Base-by-base conservation (phyloP, 768 basidiomycete genomes). In the Collybiopsis luxurians region DNA sequence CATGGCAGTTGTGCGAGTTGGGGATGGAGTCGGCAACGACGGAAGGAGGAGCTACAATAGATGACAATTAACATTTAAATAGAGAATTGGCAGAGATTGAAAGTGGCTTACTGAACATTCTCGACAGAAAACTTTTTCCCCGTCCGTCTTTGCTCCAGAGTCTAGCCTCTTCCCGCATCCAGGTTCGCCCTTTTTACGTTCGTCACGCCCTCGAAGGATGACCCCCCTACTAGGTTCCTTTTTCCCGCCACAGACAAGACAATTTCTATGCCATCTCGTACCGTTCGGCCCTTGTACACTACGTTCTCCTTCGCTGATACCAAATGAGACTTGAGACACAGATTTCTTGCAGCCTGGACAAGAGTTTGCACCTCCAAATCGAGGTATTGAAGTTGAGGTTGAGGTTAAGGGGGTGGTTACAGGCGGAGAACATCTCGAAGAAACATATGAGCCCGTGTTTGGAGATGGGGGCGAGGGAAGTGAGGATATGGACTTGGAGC, bases 141-240 rank as follows among this genome's bases (percentile, higher is more conserved):
- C 73, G 64, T 87, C 89, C 30, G 75, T 79, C 71, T 89, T 92
- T 12, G 92, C 92, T 24, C 85, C 90, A 61, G 89, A 90, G 66
- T 94, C 92, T 13, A 93, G 70, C 60, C 79, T 84, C 74, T 94
- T 94, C 10, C 90, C 87, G 62, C 92, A 94, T 9, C 91, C 91
- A 9, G 89, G 85, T 59, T 80, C 79, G 21, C 77, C 81, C 47
- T 78, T 80, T 59, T 81, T 82, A 61, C 73, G 69, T 68, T 77
- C 72, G 62, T 80, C 70, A 72, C 76, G 63, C 53, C 69, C 69
- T 31, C 76, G 69, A 21, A 76, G 75, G 26, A 73, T 67, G 11
- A 64, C 62, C 12, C 36, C 50, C 7, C 73, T 71, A 2, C 67
- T 59, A 0, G 71, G 66, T 53, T 72, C 74, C 66, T 81, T 87